Conservation (phyloP, 192 early-diverging fungal genomes). For the Coemansia sp. region DNA sequence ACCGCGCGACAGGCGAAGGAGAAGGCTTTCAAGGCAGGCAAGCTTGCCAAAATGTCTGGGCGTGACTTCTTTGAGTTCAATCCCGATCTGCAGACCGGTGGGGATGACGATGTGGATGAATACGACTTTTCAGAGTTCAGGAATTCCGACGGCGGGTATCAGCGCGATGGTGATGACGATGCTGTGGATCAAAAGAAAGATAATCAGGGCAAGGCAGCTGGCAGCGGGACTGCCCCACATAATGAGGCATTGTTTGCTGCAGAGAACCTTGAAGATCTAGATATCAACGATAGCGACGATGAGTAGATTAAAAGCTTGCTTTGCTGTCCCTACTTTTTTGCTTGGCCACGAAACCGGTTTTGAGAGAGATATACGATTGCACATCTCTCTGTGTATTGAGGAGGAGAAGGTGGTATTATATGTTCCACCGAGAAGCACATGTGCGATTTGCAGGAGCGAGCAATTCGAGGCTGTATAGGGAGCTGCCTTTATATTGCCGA, state of each 20-base stretch:
- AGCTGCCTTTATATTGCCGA: background rate
- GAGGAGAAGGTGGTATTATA: no score
- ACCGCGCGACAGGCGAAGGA: conserved; percentile 78
- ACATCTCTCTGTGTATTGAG: background rate
- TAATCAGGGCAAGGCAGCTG: background rate
- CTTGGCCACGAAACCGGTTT: background rate
- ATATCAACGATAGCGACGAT: conserved; percentile 23
- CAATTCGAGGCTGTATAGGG: no score
- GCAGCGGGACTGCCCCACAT: conserved; percentile 7
- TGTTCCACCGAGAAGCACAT: no score
- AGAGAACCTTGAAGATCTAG: conserved; percentile 24
- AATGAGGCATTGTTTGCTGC: conserved; percentile 29
- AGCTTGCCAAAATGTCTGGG: conserved; percentile 91
- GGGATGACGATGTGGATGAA: conserved; percentile 76
- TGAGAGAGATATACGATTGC: background rate
- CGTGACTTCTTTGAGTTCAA: conserved; percentile 98
- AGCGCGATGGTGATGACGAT: conserved; percentile 24
- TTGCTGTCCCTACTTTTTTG: background rate
- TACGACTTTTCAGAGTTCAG: conserved; percentile 80
- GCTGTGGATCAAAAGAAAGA: background rate
- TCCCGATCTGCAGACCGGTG: conserved; percentile 75
- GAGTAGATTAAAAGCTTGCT: conserved; percentile 3
- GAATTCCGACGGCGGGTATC: conserved; percentile 61
- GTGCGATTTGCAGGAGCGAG: no score
- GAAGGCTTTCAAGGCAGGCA: conserved; percentile 80